A percentile compares a stretch with the other conserved stretches of the same genome.
phyloP scores from a whole-genome alignment of 2,329 filamentous ascomycete species.

The Eurotiales sp. region DNA sequence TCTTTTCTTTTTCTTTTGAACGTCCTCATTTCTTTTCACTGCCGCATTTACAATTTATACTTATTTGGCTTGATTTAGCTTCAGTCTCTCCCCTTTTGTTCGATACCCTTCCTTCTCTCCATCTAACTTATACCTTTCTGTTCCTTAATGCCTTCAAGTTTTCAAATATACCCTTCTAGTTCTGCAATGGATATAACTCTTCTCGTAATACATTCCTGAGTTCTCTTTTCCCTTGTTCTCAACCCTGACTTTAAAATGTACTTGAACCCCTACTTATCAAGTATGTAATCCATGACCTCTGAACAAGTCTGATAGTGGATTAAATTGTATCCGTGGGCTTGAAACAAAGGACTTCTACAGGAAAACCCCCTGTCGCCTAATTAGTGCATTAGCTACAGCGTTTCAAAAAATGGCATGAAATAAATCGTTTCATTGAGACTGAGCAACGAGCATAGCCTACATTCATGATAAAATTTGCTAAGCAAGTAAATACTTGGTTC shows the following conservation, averaged over 20 bases:
- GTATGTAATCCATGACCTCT: background rate
- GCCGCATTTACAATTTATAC: background rate
- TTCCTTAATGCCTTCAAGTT: background rate
- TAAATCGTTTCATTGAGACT: background rate
- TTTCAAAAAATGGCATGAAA: background rate
- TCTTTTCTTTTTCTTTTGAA: background rate
- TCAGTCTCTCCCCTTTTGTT: background rate
- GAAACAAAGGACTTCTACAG: no score
- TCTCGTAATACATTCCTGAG: no score
- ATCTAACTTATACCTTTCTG: background rate
- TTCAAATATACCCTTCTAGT: slow-evolving; percentile 6
- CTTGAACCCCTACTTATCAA: no score
- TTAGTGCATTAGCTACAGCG: no score
- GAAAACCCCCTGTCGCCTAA: no score
- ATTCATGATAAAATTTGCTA: background rate
- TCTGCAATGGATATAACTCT: no score
- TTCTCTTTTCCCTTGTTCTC: no score
- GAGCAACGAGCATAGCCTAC: background rate
- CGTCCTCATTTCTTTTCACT: background rate
- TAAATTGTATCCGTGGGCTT: no score
- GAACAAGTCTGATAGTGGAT: background rate
- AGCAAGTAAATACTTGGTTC: background rate
- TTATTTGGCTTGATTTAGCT: background rate
- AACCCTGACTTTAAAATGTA: no score
- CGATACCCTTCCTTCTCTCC: slow-evolving; percentile 6